These are phyloP conservation scores for Tricholoma matsutake DNA, from an alignment of 768 basidiomycete species.

Conservation along the genomic window DNA sequence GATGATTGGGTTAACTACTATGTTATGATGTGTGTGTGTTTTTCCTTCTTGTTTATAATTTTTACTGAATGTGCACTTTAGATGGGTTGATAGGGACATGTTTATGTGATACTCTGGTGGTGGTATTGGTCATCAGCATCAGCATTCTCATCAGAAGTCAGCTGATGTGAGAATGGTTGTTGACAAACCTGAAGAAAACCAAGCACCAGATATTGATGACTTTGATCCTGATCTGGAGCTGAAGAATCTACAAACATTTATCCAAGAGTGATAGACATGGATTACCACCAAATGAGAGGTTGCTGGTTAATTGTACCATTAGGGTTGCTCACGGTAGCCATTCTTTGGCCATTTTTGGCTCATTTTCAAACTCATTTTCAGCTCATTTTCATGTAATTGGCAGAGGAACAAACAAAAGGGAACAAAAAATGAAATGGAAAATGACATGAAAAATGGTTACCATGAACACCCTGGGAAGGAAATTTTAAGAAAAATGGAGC, in stretches of 20 bases:
- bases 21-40: conserved; percentile 27
- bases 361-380: too few species aligned
- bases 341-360: too few species aligned
- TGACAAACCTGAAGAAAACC: background rate
- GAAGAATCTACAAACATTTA: background rate
- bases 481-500: too few species aligned
- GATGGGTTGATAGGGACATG: conserved; percentile 36
- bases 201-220: background rate
- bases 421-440: too few species aligned
- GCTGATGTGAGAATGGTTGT: background rate
- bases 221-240: background rate
- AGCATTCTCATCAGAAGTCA: background rate
- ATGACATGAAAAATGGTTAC: too few species aligned
- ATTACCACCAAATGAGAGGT: too few species aligned
- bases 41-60: background rate
- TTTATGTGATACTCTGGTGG: conserved; percentile 20
- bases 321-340: too few species aligned
- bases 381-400: too few species aligned
- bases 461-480: too few species aligned
- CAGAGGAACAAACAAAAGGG: too few species aligned
- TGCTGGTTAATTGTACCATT: too few species aligned
- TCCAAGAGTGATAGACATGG: too few species aligned
- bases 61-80: conserved; percentile 6
- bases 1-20: conserved; percentile 29
- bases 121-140: background rate